Conservation (phyloP, 2,329 filamentous ascomycete genomes). For the Hyphodiscus sp. region DNA sequence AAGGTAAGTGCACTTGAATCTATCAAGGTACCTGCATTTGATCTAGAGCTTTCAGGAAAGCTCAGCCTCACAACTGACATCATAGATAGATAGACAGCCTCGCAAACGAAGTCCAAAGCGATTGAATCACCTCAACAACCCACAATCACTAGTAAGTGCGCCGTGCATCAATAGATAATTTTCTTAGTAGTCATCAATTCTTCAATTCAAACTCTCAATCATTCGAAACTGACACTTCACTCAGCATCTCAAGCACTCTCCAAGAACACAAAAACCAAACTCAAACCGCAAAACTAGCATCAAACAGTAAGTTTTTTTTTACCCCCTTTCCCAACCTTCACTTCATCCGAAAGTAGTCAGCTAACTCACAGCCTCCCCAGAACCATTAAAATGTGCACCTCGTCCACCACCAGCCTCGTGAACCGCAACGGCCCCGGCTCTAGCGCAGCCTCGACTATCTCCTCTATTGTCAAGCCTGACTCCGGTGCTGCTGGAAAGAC, state of each 20-base stretch:
- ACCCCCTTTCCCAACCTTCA: background rate
- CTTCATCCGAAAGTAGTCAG: background rate
- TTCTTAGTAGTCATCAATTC: too few species aligned
- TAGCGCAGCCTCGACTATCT: slow-evolving; percentile 42
- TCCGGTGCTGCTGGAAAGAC: slow-evolving; percentile 36
- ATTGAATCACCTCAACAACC: background rate
- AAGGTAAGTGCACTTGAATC: too few species aligned
- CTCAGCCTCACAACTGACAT: background rate
- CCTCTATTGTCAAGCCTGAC: slow-evolving; percentile 45
- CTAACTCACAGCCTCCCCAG: background rate
- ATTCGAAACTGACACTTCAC: too few species aligned
- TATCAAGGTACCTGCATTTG: background rate
- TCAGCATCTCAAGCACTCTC: too few species aligned
- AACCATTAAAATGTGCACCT: slow-evolving; percentile 15
- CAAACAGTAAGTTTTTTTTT: background rate
- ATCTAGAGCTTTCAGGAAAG: background rate
- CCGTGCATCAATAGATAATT: too few species aligned
- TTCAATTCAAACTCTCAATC: too few species aligned
- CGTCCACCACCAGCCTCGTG: slow-evolving; percentile 29
- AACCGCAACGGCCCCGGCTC: slow-evolving; percentile 43
- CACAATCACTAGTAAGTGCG: background rate
- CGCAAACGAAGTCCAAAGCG: background rate
- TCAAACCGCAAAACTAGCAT: too few species aligned
- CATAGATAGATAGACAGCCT: background rate
- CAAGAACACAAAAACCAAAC: too few species aligned